A percentile compares a stretch with the other conserved stretches of the same genome.
Evolutionary conservation across 2,329 filamentous ascomycete genomes (phyloP).

Genomic region (Hymenoscyphus salicellus): DNA sequence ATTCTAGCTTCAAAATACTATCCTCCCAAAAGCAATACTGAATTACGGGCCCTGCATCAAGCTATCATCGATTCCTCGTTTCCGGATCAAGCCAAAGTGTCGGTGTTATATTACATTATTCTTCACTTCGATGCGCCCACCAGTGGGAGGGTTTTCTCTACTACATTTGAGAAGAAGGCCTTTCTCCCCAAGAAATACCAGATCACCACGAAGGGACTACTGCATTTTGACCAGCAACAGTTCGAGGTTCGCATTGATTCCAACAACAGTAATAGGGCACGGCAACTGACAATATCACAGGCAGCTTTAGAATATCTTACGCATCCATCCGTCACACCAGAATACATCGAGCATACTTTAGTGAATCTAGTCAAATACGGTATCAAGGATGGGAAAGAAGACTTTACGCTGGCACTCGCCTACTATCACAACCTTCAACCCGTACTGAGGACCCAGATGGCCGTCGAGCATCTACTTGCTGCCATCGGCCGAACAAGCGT

Average conservation of each 20-base stretch:
- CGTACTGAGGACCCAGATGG: conserved; percentile 60
- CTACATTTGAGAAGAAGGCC: conserved; percentile 57
- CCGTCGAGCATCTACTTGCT: conserved; percentile 65
- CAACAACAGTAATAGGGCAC: neutral
- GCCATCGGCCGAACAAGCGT: conserved; percentile 66
- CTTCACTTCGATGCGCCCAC: conserved; percentile 62
- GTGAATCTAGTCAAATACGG: conserved; percentile 56
- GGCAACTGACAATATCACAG: conserved; percentile 39
- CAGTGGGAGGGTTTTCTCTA: conserved; percentile 45
- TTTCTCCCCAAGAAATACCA: conserved; percentile 73
- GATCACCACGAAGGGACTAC: conserved; percentile 77
- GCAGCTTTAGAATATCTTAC: conserved; percentile 71
- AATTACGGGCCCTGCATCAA: conserved; percentile 66
- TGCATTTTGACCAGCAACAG: conserved; percentile 71
- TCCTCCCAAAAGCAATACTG: conserved; percentile 67
- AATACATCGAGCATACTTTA: conserved; percentile 81
- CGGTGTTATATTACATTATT: conserved; percentile 78
- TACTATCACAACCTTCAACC: conserved; percentile 78
- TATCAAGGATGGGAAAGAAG: conserved; percentile 48
- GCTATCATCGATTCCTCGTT: conserved; percentile 64
- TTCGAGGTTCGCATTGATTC: conserved; percentile 51
- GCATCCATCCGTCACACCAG: conserved; percentile 74
- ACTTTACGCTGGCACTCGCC: conserved; percentile 66
- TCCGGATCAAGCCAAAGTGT: conserved; percentile 74
- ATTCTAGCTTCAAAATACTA: conserved; percentile 59